Conservation (phyloP, 768 basidiomycete species). For the Crepidotus variabilis region DNA sequence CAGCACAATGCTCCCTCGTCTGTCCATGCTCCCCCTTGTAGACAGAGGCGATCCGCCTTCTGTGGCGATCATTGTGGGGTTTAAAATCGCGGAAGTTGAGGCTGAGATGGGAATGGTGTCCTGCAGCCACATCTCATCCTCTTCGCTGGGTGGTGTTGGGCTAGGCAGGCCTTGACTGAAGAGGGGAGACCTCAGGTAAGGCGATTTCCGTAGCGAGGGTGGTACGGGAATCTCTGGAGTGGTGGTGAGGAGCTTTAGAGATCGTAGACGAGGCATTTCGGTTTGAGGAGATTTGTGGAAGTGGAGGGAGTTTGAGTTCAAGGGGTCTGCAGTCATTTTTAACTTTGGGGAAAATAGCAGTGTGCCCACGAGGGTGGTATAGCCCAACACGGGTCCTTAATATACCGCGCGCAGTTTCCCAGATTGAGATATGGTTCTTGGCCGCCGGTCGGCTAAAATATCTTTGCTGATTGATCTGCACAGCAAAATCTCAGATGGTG, state of each 20-base stretch:
- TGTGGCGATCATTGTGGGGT: slow-evolving; percentile 5
- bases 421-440: neutral
- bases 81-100: neutral
- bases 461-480: neutral
- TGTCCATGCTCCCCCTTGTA: slow-evolving; percentile 10
- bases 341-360: neutral
- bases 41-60: slow-evolving; percentile 9
- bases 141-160: slow-evolving; percentile 38
- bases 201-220: slow-evolving; percentile 53
- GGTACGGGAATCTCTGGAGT: slow-evolving; percentile 47
- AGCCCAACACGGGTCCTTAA: neutral
- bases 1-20: slow-evolving; percentile 14
- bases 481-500: neutral
- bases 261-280: slow-evolving; percentile 26
- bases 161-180: slow-evolving; percentile 36
- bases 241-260: slow-evolving; percentile 31
- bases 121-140: slow-evolving; percentile 59
- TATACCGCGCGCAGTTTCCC: neutral
- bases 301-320: neutral
- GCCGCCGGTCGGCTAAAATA: slow-evolving; percentile 1
- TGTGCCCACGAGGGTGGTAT: neutral
- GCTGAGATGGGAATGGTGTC: slow-evolving; percentile 51
- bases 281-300: slow-evolving; percentile 4
- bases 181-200: slow-evolving; percentile 48
- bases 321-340: neutral